Evolutionary conservation across 1,139 yeast genomes (phyloP), one percentile per base, ranked within the genome.

Genomic region (Suhomyces guaymorum): DNA sequence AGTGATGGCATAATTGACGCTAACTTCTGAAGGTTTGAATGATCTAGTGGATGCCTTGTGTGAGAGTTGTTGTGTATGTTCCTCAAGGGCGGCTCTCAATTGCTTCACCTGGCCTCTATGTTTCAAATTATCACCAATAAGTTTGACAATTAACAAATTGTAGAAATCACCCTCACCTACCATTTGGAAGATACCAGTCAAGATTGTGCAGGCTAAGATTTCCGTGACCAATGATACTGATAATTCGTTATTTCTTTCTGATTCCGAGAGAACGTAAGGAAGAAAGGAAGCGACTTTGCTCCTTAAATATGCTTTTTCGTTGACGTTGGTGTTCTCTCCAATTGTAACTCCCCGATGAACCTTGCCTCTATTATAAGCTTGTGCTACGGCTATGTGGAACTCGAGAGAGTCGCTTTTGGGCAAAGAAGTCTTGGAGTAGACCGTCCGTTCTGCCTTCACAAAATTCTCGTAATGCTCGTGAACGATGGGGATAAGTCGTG

Each of bases 101-200:
- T 79, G 77, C 44, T 82, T 78, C 1, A 89, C 95, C 50, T 86
- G 89, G 25, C 76, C 77, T 42, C 90, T 70, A 49, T 88, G 94
- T 43, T 80, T 80, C 51, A 90, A 66, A 16, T 82, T 75, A 20
- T 75, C 77, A 1, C 88, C 83, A 3, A 86, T 76, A 3, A 75
- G 56, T 35, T 75, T 74, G 5, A 81, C 80, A 13, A 88, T 70
- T 33, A 72, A 53, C 37, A 78, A 72, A 53, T 89, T 90, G 75
- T 83, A 83, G 43, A 80, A 84, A 53, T 88, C 95, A 1, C 92
- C 78, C 38, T 85, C 92, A 0, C 83, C 65, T 1, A 84, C 49
- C 65, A 82, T 73, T 15, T 65, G 58, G 17, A 85, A 51, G 0
- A 82, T 54, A 32, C 76, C 73, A 22, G 80, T 66, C 12, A 70